These are phyloP conservation scores for Apiospora malaysiana DNA, from an alignment of 2,329 filamentous ascomycete species.

Conservation along the genomic window DNA sequence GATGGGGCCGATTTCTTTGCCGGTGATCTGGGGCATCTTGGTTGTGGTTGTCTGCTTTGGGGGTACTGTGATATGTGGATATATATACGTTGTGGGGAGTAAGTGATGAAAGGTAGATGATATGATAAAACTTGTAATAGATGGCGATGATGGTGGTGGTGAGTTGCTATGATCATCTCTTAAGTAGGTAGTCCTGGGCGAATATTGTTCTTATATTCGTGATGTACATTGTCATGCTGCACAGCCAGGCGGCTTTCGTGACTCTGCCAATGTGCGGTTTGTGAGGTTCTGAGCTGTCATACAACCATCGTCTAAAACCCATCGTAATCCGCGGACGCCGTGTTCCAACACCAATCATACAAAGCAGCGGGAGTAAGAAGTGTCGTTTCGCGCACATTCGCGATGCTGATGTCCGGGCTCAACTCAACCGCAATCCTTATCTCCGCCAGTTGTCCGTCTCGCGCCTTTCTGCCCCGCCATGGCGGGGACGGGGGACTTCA, in stretches of 20 bases:
- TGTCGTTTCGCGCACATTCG: background rate
- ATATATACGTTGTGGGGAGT: background rate
- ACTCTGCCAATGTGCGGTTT: too few relatives aligned
- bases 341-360: background rate
- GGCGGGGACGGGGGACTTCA: too few relatives aligned
- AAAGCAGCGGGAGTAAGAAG: background rate
- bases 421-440: background rate
- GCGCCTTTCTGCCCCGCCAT: background rate
- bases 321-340: background rate
- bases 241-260: too few relatives aligned
- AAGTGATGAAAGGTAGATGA: too few relatives aligned
- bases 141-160: background rate
- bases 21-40: constrained; percentile 24
- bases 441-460: background rate
- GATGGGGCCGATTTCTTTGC: constrained; percentile 25
- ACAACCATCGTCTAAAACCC: too few relatives aligned
- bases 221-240: too few relatives aligned
- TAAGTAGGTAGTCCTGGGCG: too few relatives aligned
- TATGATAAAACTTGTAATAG: background rate
- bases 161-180: too few relatives aligned
- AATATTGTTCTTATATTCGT: too few relatives aligned
- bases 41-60: background rate
- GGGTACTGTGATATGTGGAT: too few relatives aligned
- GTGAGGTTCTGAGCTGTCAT: too few relatives aligned
- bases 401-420: background rate